These are phyloP conservation scores for Floccularia luteovirens DNA, from an alignment of 768 basidiomycete species.

Conservation along the genomic window DNA sequence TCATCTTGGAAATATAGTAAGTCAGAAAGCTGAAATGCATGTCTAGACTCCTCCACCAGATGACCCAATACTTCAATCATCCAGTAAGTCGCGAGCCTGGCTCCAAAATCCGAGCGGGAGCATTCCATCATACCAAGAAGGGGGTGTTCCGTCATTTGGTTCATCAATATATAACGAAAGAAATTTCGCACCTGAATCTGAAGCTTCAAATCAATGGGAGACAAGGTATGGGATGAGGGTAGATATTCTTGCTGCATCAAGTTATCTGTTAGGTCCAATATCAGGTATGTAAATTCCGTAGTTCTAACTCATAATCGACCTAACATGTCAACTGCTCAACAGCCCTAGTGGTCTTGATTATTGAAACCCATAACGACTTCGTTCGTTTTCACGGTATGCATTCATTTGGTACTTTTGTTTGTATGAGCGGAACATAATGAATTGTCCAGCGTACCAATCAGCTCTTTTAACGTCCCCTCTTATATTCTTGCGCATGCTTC, in stretches of 20 bases:
- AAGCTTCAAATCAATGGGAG: constrained; percentile 56
- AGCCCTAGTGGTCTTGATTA: constrained; percentile 60
- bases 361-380: constrained; percentile 73
- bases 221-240: constrained; percentile 61
- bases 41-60: constrained; percentile 52
- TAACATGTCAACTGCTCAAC: not conserved
- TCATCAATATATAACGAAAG: constrained; percentile 31
- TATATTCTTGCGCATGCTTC: constrained; percentile 45
- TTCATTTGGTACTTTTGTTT: not conserved
- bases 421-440: constrained; percentile 1
- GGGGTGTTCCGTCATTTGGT: constrained; percentile 51
- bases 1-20: not conserved
- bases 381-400: constrained; percentile 67
- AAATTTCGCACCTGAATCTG: constrained; percentile 28
- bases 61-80: constrained; percentile 26
- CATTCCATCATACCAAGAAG: constrained; percentile 60
- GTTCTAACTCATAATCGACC: not conserved
- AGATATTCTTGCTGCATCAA: constrained; percentile 55
- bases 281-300: constrained; percentile 43
- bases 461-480: constrained; percentile 63
- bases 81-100: no score
- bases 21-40: not conserved
- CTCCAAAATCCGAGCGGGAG: constrained; percentile 13
- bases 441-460: constrained; percentile 63
- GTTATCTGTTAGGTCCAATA: constrained; percentile 64